These are phyloP conservation scores for Colletotrichum limetticola DNA, from an alignment of 2,329 filamentous ascomycete genomes.

Conservation along the genomic window DNA sequence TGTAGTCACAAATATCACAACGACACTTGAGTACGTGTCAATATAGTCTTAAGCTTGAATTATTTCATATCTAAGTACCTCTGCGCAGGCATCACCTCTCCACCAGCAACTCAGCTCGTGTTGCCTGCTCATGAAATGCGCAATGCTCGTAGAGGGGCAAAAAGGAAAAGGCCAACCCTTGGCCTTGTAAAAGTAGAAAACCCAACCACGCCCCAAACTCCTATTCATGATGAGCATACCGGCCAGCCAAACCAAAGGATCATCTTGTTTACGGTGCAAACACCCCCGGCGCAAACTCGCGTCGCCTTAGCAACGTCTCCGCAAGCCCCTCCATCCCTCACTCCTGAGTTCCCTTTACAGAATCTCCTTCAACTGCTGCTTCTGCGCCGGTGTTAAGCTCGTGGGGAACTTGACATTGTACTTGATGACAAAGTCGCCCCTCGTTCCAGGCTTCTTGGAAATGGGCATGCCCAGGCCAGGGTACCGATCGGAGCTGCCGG, in stretches of 20 bases:
- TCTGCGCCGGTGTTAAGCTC: conserved; percentile 80
- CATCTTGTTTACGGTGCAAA: background rate
- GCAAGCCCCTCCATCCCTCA: background rate
- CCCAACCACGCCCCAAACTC: conserved; percentile 16
- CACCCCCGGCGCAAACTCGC: no score
- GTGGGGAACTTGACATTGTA: conserved; percentile 95
- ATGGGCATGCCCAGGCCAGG: conserved; percentile 94
- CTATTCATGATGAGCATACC: conserved; percentile 24
- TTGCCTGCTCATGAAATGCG: background rate
- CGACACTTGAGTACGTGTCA: background rate
- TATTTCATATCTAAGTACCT: conserved; percentile 24
- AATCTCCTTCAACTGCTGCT: conserved; percentile 82
- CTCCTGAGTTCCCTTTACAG: conserved; percentile 57
- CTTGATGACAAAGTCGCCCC: conserved; percentile 88
- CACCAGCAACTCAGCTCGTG: background rate
- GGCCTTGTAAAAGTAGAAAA: background rate
- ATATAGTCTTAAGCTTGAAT: conserved; percentile 1
- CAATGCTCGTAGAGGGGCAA: conserved; percentile 5
- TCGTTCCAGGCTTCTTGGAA: conserved; percentile 85
- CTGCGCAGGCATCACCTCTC: background rate
- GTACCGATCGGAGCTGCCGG: conserved; percentile 83
- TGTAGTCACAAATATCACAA: no score
- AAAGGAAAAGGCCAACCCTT: conserved; percentile 3
- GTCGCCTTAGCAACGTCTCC: background rate
- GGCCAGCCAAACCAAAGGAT: background rate